Base-by-base conservation (phyloP, 2,329 filamentous ascomycete species). In the Didymella pinodella region DNA sequence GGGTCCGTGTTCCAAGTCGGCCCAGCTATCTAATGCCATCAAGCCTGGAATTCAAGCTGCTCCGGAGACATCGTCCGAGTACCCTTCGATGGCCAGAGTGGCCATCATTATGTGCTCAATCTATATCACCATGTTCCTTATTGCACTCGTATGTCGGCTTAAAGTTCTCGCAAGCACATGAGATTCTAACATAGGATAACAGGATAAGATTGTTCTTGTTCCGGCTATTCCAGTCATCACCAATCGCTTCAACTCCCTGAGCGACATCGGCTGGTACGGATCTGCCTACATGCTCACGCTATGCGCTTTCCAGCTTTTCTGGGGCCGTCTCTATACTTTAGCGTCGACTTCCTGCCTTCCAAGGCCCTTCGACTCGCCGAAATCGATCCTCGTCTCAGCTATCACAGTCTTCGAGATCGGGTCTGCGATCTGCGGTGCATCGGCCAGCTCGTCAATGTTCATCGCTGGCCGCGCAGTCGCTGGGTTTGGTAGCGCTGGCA, bases 391-490 rank as follows among this genome's bases (percentile, higher is more conserved):
- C 54, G 49, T 80, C 4, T 31, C 66, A 7, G 63, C 69, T 22
- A 70, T 80, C 36, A 46, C 73, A 10, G 63, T 81, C 31, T 81
- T 81, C 50, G 78, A 81, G 59, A 11, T 78, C 16, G 79, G 78
- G 1, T 76, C 69, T 20, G 54, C 78, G 22, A 68, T 81, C 36
- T 64, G 58, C 32, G 78, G 25, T 3, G 79, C 81, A 2, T 59
- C 62, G 16, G 78, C 79, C 3, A 80, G 71, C 56, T 80, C 78
- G 16, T 70, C 60, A 3, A 76, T 79, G 18, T 67, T 84, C 38
- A 81, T 84, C 54, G 67, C 81, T 41, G 81, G 81, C 2, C 72
- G 81, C 50, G 80, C 79, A 1, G 67, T 84, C 16, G 74, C 80
- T 18, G 81, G 81, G 22, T 49, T 82, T 1, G 81, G 80, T 0